Evolutionary conservation across 495 filamentous ascomycete genomes (phyloP), one percentile per base, ranked within the genome.

Genomic region (Terfezia claveryi): DNA sequence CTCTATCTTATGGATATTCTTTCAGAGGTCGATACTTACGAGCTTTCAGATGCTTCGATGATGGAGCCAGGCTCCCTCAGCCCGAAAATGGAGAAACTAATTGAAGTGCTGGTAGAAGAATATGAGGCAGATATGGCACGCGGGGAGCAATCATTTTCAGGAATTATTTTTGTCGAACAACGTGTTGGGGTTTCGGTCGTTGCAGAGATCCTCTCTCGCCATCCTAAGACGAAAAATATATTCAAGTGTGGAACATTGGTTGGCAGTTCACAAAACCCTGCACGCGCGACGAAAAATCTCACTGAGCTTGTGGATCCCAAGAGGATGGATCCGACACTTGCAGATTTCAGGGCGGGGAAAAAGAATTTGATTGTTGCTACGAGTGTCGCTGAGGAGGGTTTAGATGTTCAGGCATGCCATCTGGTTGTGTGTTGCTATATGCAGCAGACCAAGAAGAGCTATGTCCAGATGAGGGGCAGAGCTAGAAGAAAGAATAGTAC

Each of bases 321-420:
- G 10, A 69, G 69, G 52, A 80, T 84, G 55, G 63, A 70, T 38
- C 57, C 73, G 23, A 79, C 80, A 0, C 73, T 98, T 2, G 70
- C 78, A 9, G 71, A 79, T 12, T 88, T 98, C 57, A 76, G 77
- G 16, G 60, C 63, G 2, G 85, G 87, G 9, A 69, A 68, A 4
- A 77, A 77, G 36, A 91, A 94, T 60, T 70, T 98, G 1, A 72
- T 98, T 10, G 68, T 98, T 8, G 76, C 85, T 0, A 95, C 89
- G 0, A 83, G 77, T 61, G 88, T 88, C 0, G 69, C 93, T 0
- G 89, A 96, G 67, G 91, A 98, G 68, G 91, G 89, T 0, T 83
- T 98, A 41, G 89, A 95, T 65, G 74, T 95, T 2, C 80, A 81
- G 9, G 79, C 80, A 8, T 95, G 89, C 65, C 83, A 89, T 61